Evolutionary conservation across 2,329 filamentous ascomycete species (phyloP).

Genomic region (Cadophora sp.): DNA sequence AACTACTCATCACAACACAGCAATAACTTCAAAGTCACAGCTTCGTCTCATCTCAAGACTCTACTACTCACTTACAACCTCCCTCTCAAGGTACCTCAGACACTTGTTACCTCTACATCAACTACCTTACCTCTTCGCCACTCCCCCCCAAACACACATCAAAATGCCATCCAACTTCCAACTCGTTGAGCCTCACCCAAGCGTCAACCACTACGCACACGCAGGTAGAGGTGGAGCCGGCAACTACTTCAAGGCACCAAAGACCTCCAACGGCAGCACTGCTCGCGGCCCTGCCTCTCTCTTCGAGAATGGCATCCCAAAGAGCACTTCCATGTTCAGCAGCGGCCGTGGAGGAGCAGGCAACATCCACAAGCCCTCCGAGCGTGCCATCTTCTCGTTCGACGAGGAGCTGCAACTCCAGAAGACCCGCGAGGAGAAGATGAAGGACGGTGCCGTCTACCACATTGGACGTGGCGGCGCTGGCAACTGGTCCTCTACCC

Average conservation of each 20-base stretch:
- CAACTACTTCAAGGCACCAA: slow-evolving; percentile 44
- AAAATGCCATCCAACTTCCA: slow-evolving; percentile 37
- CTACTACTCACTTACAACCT: slow-evolving; percentile 4
- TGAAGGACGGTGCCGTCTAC: slow-evolving; percentile 37
- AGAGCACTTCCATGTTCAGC: slow-evolving; percentile 39
- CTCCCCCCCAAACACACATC: neutral
- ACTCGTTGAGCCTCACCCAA: slow-evolving; percentile 45
- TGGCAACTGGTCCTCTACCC: slow-evolving; percentile 36
- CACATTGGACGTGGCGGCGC: slow-evolving; percentile 45
- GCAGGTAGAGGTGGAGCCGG: slow-evolving; percentile 45
- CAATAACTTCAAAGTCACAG: slow-evolving; percentile 29
- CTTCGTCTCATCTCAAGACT: neutral
- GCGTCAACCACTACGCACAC: slow-evolving; percentile 39
- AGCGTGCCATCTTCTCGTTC: slow-evolving; percentile 44
- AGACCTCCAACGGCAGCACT: slow-evolving; percentile 36
- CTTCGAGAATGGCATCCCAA: slow-evolving; percentile 39
- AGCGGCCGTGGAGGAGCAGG: slow-evolving; percentile 44
- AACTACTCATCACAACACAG: slow-evolving; percentile 29
- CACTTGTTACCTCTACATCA: slow-evolving; percentile 5
- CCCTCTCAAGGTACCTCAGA: slow-evolving; percentile 10
- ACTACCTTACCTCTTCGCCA: slow-evolving; percentile 7
- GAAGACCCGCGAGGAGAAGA: slow-evolving; percentile 39
- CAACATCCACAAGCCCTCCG: slow-evolving; percentile 41
- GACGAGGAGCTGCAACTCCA: slow-evolving; percentile 45
- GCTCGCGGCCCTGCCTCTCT: slow-evolving; percentile 42